These are phyloP conservation scores for Talinum fruticosum DNA, from an alignment of 148 eudicot genomes.

Conservation along the genomic window DNA sequence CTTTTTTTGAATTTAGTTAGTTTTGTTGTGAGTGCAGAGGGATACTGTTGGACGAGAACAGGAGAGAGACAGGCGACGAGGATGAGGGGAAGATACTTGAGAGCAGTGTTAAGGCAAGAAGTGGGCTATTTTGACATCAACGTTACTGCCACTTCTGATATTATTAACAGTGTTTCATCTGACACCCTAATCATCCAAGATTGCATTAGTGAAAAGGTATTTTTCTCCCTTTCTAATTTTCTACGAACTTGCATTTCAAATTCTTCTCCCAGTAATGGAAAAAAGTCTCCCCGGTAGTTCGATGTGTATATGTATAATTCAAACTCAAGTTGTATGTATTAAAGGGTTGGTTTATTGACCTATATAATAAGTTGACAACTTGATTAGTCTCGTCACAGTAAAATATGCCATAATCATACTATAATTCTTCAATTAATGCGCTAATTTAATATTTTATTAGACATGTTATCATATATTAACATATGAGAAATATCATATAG, in stretches of 20 bases:
- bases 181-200: slow-evolving; percentile 74
- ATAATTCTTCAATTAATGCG: too few species aligned
- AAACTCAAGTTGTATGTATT: too few species aligned
- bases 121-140: slow-evolving; percentile 69
- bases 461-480: too few species aligned
- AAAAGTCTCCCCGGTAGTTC: too few species aligned
- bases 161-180: slow-evolving; percentile 61
- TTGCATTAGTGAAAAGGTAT: slow-evolving; percentile 70
- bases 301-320: too few species aligned
- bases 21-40: slow-evolving; percentile 43
- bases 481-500: too few species aligned
- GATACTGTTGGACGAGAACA: slow-evolving; percentile 82
- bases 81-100: slow-evolving; percentile 55
- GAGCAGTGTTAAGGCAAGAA: slow-evolving; percentile 76
- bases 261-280: not conserved
- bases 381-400: too few species aligned
- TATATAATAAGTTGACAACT: too few species aligned
- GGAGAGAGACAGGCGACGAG: slow-evolving; percentile 71
- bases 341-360: too few species aligned
- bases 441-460: too few species aligned
- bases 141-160: slow-evolving; percentile 56
- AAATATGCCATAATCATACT: too few species aligned
- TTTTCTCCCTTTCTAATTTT: not conserved
- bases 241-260: not conserved
- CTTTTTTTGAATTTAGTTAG: not conserved